Conservation (phyloP, 2,329 filamentous ascomycete genomes). For the Aspergillus sp. region DNA sequence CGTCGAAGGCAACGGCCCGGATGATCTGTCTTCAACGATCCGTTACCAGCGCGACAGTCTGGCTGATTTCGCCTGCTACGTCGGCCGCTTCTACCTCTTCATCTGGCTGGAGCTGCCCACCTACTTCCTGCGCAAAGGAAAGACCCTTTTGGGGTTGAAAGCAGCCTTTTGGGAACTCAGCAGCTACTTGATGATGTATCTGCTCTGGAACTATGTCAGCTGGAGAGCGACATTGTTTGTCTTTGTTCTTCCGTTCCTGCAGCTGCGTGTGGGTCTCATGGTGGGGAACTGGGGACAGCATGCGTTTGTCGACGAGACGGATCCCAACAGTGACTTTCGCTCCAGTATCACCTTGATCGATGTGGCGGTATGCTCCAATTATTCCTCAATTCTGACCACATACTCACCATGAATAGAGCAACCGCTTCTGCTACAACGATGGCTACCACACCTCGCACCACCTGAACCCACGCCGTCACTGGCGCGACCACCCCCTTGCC, state of each 20-base stretch:
- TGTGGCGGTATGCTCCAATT: conserved; percentile 63
- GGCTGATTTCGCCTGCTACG: conserved; percentile 68
- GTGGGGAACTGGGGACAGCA: conserved; percentile 84
- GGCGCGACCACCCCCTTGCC: conserved; percentile 75
- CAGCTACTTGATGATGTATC: conserved; percentile 56
- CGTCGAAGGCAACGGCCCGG: conserved; percentile 75
- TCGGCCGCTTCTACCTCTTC: conserved; percentile 71
- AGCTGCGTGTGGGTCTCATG: conserved; percentile 73
- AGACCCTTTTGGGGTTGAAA: conserved; percentile 56
- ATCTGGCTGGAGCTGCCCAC: conserved; percentile 73
- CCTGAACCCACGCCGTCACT: conserved; percentile 58
- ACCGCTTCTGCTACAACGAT: conserved; percentile 80
- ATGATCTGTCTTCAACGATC: conserved; percentile 74
- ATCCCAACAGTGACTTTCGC: conserved; percentile 75
- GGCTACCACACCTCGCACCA: conserved; percentile 71
- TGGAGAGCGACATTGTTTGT: conserved; percentile 63
- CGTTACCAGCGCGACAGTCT: conserved; percentile 72
- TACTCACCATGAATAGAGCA: conserved; percentile 58
- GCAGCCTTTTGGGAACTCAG: conserved; percentile 63
- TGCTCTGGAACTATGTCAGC: conserved; percentile 54
- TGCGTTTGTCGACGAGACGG: conserved; percentile 72
- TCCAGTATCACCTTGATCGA: conserved; percentile 80
- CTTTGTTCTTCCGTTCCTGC: conserved; percentile 65
- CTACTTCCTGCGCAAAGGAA: conserved; percentile 70
- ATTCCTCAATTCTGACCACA: neutral